These are phyloP conservation scores for Metschnikowia bowlesiae DNA, from an alignment of 805 yeast genomes.

Conservation along the genomic window DNA sequence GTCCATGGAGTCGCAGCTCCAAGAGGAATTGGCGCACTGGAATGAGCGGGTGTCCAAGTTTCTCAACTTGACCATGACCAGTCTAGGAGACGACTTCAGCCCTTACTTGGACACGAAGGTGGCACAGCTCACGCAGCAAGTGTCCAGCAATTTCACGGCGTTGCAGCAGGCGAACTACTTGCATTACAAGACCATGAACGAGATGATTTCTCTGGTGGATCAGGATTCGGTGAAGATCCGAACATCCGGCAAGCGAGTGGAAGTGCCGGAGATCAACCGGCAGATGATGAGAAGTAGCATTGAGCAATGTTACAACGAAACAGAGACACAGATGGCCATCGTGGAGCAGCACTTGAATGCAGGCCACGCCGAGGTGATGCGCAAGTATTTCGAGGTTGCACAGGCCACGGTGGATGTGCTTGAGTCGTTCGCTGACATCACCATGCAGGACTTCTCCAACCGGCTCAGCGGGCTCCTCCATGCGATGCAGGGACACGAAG, in stretches of 20 bases:
- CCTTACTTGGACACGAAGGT: constrained; percentile 23
- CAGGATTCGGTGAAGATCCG: constrained; percentile 31
- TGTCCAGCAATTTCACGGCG: constrained; percentile 24
- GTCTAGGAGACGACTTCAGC: constrained; percentile 29
- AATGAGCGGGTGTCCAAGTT: constrained; percentile 30
- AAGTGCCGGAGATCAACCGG: constrained; percentile 19
- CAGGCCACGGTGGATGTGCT: constrained; percentile 56
- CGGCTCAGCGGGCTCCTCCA: constrained; percentile 49
- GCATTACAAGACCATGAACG: constrained; percentile 28
- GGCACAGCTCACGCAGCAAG: constrained; percentile 21
- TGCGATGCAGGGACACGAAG: constrained; percentile 14
- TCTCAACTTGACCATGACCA: constrained; percentile 29
- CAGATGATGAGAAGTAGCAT: constrained; percentile 37
- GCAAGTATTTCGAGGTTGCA: constrained; percentile 25
- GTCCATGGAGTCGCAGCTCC: constrained; percentile 11
- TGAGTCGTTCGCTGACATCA: constrained; percentile 70
- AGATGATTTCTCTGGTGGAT: constrained; percentile 27
- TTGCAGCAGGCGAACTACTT: constrained; percentile 27
- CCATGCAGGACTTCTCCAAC: constrained; percentile 60
- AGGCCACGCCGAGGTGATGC: constrained; percentile 25
- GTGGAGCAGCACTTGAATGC: constrained; percentile 26
- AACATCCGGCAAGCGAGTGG: constrained; percentile 14
- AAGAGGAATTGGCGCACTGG: constrained; percentile 32
- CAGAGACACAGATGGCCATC: constrained; percentile 18
- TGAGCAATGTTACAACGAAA: constrained; percentile 20